Base-by-base conservation (phyloP, 2,329 filamentous ascomycete genomes). In the Ophiocordyceps sinensis region DNA sequence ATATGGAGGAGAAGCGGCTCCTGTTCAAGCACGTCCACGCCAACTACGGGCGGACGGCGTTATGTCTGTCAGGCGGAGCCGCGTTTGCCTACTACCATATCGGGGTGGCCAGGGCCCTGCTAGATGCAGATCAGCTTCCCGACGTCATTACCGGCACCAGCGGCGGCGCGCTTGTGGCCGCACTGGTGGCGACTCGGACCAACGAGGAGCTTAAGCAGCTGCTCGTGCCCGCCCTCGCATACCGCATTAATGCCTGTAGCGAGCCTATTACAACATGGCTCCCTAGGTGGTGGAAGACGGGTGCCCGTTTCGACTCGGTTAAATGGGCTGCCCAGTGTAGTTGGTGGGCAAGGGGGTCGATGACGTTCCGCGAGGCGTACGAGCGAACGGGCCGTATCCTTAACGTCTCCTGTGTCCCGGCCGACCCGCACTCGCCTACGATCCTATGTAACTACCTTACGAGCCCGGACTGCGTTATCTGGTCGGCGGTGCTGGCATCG, bases 81-180 rank as follows among this genome's bases (percentile, higher is more conserved):
- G 85, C 84, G 0, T 95, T 98, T 61, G 87, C 91, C 5, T 96
- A 94, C 58, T 96, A 96, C 58, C 91, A 98, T 58, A 86, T 95
- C 48, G 91, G 91, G 11, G 85, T 98, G 10, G 76, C 91, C 39
- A 89, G 86, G 58, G 89, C 88, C 9, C 70, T 96, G 5, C 68
- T 96, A 6, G 91, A 96, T 52, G 84, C 86, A 12, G 75, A 83
- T 44, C 69, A 94, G 1, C 66, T 98, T 1, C 91, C 91, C 0
- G 83, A 93, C 47, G 89, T 98, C 50, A 94, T 98, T 48, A 95
- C 91, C 0, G 91, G 91, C 11, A 98, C 91, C 3, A 95, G 88
- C 45, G 91, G 91, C 6, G 91, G 91, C 40, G 91, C 91, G 12
- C 67, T 98, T 8, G 79, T 96, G 12, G 91, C 91, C 2, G 87